A percentile compares a stretch with the other conserved stretches of the same genome.
phyloP scores from a whole-genome alignment of 805 yeast species.

The Metschnikowia sp. region DNA sequence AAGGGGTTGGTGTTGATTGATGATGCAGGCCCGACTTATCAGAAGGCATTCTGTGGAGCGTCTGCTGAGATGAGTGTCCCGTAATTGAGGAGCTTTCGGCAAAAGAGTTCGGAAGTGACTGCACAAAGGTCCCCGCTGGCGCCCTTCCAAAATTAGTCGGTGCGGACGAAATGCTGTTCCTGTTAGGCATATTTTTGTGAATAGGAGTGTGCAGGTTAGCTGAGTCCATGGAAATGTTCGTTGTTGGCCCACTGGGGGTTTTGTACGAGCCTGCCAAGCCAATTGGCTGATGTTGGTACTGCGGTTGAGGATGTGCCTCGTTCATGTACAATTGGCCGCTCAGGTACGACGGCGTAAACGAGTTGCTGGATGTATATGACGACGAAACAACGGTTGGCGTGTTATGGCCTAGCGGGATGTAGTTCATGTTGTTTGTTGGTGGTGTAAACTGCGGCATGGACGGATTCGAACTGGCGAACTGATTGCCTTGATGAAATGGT shows the following conservation, averaged over 20 bases:
- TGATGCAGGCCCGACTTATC: neutral
- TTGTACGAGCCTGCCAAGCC: slow-evolving; percentile 13
- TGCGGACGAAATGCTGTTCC: slow-evolving; percentile 9
- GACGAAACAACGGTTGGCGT: slow-evolving; percentile 42
- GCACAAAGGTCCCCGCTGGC: slow-evolving; percentile 1
- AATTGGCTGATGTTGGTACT: slow-evolving; percentile 2
- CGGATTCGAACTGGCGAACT: slow-evolving; percentile 4
- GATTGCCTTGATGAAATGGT: slow-evolving; percentile 9
- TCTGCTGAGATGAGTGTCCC: slow-evolving; percentile 7
- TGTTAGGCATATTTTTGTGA: slow-evolving; percentile 2
- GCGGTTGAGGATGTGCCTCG: slow-evolving; percentile 1
- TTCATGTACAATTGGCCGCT: slow-evolving; percentile 8
- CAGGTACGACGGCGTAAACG: slow-evolving; percentile 35
- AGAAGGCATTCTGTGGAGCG: slow-evolving; percentile 5
- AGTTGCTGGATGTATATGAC: slow-evolving; percentile 41
- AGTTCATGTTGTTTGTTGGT: slow-evolving; percentile 20
- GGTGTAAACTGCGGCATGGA: slow-evolving; percentile 15
- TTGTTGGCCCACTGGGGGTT: slow-evolving; percentile 48
- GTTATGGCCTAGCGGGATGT: slow-evolving; percentile 43
- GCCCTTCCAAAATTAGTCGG: neutral
- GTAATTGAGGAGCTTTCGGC: slow-evolving; percentile 3
- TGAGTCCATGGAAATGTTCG: slow-evolving; percentile 49
- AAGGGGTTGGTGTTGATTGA: neutral
- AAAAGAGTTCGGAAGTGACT: slow-evolving; percentile 10
- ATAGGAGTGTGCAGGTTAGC: slow-evolving; percentile 25